Evolutionary conservation across 768 basidiomycete species (phyloP).

Genomic region (Phlegmacium glaucopus): DNA sequence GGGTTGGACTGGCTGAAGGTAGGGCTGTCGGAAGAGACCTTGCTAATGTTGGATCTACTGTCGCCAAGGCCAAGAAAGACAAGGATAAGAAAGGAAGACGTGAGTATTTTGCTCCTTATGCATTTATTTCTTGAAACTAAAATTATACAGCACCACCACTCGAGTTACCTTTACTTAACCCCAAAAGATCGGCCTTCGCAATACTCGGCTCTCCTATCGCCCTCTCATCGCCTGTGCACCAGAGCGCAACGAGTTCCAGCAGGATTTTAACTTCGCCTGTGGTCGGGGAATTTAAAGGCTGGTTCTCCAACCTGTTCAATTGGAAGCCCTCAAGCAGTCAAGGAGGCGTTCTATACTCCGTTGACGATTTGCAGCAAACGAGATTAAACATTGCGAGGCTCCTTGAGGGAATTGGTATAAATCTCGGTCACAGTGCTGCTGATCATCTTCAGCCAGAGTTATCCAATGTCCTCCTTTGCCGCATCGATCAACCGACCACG

Average conservation of each 20-base stretch:
- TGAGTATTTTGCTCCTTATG: constrained; percentile 32
- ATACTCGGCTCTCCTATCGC: constrained; percentile 47
- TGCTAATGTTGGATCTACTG: constrained; percentile 22
- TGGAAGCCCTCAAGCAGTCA: constrained; percentile 64
- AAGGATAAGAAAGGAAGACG: constrained; percentile 55
- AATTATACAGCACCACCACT: constrained; percentile 47
- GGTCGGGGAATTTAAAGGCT: constrained; percentile 82
- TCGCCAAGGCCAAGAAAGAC: constrained; percentile 36
- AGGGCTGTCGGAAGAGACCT: constrained; percentile 54
- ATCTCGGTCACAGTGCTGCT: constrained; percentile 35
- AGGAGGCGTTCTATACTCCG: constrained; percentile 49
- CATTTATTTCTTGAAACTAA: neutral
- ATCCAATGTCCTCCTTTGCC: constrained; percentile 36
- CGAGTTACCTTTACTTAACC: constrained; percentile 45
- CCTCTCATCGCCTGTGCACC: constrained; percentile 36
- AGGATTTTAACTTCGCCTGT: constrained; percentile 59
- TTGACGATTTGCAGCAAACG: constrained; percentile 54
- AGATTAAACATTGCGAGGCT: constrained; percentile 61
- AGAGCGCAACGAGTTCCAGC: constrained; percentile 26
- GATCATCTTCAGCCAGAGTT: constrained; percentile 14
- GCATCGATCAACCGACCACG: constrained; percentile 47
- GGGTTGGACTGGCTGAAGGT: constrained; percentile 32
- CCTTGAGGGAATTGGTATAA: constrained; percentile 62
- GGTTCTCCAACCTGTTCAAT: constrained; percentile 95
- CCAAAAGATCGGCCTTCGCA: constrained; percentile 44